Evolutionary conservation across 2,329 filamentous ascomycete genomes (phyloP).

Genomic region (Scedosporium aurantiacum): DNA sequence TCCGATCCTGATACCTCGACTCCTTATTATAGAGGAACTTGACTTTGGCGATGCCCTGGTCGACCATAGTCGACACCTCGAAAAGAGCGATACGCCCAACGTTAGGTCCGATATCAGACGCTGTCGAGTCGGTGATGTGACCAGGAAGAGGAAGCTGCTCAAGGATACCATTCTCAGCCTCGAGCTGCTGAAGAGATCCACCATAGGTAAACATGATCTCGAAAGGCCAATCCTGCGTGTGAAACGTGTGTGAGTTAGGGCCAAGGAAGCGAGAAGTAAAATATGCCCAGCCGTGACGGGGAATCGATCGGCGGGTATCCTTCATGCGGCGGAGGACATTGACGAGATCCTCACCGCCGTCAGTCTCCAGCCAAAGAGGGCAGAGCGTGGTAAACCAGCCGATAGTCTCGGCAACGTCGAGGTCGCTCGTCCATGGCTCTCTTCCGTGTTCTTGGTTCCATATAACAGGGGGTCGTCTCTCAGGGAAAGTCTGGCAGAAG

Average conservation of each 20-base stretch:
- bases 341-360: slow-evolving; percentile 35
- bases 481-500: slow-evolving; percentile 43
- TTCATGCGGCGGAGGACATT: slow-evolving; percentile 42
- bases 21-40: slow-evolving; percentile 33
- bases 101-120: slow-evolving; percentile 31
- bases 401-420: slow-evolving; percentile 45
- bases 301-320: slow-evolving; percentile 34
- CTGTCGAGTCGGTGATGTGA: slow-evolving; percentile 23
- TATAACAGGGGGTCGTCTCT: slow-evolving; percentile 36
- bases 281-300: slow-evolving; percentile 34
- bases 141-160: slow-evolving; percentile 32
- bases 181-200: slow-evolving; percentile 36
- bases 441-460: slow-evolving; percentile 45
- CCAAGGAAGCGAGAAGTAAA: slow-evolving; percentile 35
- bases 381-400: slow-evolving; percentile 50
- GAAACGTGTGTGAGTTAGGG: slow-evolving; percentile 13
- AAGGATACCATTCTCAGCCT: slow-evolving; percentile 36
- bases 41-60: slow-evolving; percentile 31
- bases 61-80: slow-evolving; percentile 36
- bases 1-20: slow-evolving; percentile 29
- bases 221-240: slow-evolving; percentile 32
- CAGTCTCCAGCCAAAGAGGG: slow-evolving; percentile 34
- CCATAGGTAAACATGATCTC: slow-evolving; percentile 49
- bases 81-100: slow-evolving; percentile 40
- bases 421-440: slow-evolving; percentile 28